Base-by-base conservation (phyloP, 2,329 filamentous ascomycete genomes). In the Sporothrix euskadiensis region DNA sequence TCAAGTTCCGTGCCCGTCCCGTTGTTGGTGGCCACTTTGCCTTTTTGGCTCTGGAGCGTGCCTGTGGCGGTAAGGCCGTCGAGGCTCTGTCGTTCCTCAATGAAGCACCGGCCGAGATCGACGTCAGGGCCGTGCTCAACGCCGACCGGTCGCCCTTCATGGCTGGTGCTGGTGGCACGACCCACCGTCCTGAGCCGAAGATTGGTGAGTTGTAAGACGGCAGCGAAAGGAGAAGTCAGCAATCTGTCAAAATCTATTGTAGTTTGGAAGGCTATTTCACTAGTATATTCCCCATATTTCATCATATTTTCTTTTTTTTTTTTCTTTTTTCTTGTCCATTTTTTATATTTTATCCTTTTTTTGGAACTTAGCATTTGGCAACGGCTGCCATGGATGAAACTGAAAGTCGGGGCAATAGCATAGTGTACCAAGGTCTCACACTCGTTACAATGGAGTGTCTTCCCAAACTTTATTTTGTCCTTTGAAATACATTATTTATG, bases 21-120 rank as follows among this genome's bases (percentile, higher is more conserved):
- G 94, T 97, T 4, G 90, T 95, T 19, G 94, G 94, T 16, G 93
- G 92, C 0, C 93, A 96, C 83, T 97, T 96, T 84, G 91, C 93
- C 1, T 93, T 94, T 79, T 83, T 97, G 79, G 91, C 93, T n/a
- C 83, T 97, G 63, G 91, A 94, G 82, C 87, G 91, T 78, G 93
- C 92, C 32, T 97, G 94, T 83, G 90, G 88, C 1, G 92, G 92
- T 2, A 86, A 85, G 76, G 91, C 91, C 3, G 84, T 88, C 77
- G 83, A 87, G 26, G 89, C 86, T 0, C 81, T 93, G 73, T 78
- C 78, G 41, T 88, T 87, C 76, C 78, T 88, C 69, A 82, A 88
- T 74, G 79, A 83, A 71, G 80, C 22, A 26, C 77, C 66, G 19
- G 54, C 69, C 9, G 35, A 41, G 32, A 49, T 77, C 30, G 75